These are phyloP conservation scores for Taiozyma sp. DNA, from an alignment of 1,139 yeast genomes.

Conservation along the genomic window DNA sequence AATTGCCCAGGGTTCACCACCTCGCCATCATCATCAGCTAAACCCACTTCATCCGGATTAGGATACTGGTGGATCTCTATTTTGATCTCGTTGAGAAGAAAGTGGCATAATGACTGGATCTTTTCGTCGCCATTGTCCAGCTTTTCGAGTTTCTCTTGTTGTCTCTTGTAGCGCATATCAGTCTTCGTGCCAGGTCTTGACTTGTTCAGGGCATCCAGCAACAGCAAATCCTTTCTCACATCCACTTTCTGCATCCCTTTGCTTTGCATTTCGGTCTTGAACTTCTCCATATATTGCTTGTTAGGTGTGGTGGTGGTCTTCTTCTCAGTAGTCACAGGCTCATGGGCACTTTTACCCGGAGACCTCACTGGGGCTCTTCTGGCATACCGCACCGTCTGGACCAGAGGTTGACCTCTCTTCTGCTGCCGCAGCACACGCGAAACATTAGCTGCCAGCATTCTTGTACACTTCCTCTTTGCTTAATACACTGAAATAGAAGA, in stretches of 20 bases:
- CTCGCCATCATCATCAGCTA: not conserved
- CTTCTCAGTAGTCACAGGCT: not conserved
- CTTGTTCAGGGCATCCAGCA: conserved; percentile 15
- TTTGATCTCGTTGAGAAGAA: conserved; percentile 13
- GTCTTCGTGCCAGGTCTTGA: conserved; percentile 18
- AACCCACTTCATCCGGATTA: conserved; percentile 10
- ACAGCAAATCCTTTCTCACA: conserved; percentile 6
- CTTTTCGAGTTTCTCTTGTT: conserved; percentile 6
- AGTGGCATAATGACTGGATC: conserved; percentile 8
- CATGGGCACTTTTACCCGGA: not conserved
- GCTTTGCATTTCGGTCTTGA: not conserved
- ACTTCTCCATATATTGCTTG: not conserved
- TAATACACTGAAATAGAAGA: too few species aligned
- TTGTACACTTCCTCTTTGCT: too few species aligned
- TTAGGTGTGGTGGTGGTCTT: not conserved
- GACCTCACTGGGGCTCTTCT: not conserved
- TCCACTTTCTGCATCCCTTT: conserved; percentile 7
- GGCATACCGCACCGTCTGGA: not conserved
- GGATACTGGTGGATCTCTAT: conserved; percentile 11
- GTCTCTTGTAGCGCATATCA: conserved; percentile 14
- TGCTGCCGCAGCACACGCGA: not conserved
- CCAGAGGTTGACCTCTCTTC: not conserved
- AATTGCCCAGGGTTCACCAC: not conserved
- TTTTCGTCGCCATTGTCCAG: conserved; percentile 5
- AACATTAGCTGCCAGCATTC: not conserved